Base-by-base conservation (phyloP, 2,329 filamentous ascomycete genomes). In the Aspergillus ochraceus region DNA sequence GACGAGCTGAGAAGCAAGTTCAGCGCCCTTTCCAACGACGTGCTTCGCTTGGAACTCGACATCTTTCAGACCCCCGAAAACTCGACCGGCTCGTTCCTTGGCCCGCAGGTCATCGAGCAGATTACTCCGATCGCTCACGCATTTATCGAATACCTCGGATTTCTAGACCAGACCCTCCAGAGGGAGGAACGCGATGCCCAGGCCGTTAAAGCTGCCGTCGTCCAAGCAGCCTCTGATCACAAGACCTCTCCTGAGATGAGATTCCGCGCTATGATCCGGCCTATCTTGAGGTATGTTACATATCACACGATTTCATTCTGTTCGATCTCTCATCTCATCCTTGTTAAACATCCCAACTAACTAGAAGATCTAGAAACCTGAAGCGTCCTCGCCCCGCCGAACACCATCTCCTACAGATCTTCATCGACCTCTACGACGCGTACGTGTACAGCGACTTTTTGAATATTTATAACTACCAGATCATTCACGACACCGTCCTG, bases 401-500 rank as follows among this genome's bases (percentile, higher is more conserved):
- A 52, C 55, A 63, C 5, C 54, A 32, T 5, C 61, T 73, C 4
- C 64, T 74, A 1, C 26, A 52, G 20, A 36, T 66, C 46, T 68
- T 68, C 49, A 55, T 66, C 30, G 61, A 68, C 8, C 56, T 74
- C 2, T 74, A 66, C 49, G 70, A 73, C 11, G 52, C 60, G n/a
- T 70, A 65, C 61, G 47, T 73, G 32, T 69, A 68, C 56, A 63
- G 53, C 4, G 53, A 63, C 17, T 73, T 71, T 47, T 52, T 70
- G 6, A 49, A 54, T 14, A 57, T 64, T 14, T 62, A 64, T 46
- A 66, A 66, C 55, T 54, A 58, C 2, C 65, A 66, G n/a, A 52
- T 68, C n/a, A 11, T 61, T 4, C 47, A 14, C 0, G 60, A 70
- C 29, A 57, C 58, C 0, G 39, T 46, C 1, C 20, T 60, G 9